Evolutionary conservation across 1,284 basidiomycete species (phyloP), one percentile per base, ranked within the genome.

Genomic region (Papiliotrema flavescens): DNA sequence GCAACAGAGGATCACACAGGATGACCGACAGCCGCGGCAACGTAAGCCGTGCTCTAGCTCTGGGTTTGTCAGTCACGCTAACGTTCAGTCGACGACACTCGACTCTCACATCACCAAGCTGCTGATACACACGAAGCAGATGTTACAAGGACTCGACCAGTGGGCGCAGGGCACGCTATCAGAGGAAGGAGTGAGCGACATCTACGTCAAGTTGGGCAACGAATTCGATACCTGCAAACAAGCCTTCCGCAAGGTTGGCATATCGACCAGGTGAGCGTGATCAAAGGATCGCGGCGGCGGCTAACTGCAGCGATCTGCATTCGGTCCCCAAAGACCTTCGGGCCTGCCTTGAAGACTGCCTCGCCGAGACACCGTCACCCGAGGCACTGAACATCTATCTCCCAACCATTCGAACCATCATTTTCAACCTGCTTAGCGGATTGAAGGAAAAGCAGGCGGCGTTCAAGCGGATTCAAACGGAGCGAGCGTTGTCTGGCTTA

Each of bases 171-270:
- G 84, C 45, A 81, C 85, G 59, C 82, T 90, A 57, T 81, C 85
- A 51, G 95, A 98, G 71, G 80, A 79, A 26, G 73, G 71, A 50
- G 76, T 77, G 47, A 96, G 92, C 79, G 91, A 98, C 75, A 89
- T 96, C 54, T 98, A 98, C 75, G 96, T 98, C 51, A 84, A 87
- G 46, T 81, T 98, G 19, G 95, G 95, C 20, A 98, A 98, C 75
- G 94, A 97, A 70, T 98, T 98, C 80, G 97, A 97, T 73, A 84
- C 86, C 19, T 93, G 93, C 24, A 90, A 94, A 37, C 83, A 86
- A 50, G 91, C 94, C 1, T 98, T 98, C 74, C 82, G 83, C 11
- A 80, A 83, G 22, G 92, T 87, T 62, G 86, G 87, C 51, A 96
- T 98, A 64, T 85, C 89, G 60, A 97, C 98, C 87, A 81, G 81